Conservation (phyloP, 768 basidiomycete genomes). For the Clitopilus passeckerianus region DNA sequence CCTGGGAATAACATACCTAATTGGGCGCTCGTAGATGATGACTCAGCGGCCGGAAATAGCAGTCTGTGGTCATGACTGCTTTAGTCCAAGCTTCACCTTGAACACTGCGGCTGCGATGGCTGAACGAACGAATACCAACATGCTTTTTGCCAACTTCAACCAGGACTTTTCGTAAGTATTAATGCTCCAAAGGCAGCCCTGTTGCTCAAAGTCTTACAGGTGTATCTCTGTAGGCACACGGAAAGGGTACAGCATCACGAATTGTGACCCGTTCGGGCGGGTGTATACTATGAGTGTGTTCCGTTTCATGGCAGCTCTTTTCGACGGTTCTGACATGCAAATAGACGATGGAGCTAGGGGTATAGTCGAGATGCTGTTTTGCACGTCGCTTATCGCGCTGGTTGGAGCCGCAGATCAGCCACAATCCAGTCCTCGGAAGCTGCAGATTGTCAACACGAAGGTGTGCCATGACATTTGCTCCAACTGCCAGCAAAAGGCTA, state of each 20-base stretch:
- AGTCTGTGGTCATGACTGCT: neutral
- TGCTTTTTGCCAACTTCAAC: conserved; percentile 94
- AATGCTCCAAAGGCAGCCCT: neutral
- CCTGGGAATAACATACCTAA: neutral
- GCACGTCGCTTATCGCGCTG: conserved; percentile 94
- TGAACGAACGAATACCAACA: conserved; percentile 36
- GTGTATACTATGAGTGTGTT: conserved; percentile 91
- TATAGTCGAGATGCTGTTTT: conserved; percentile 99
- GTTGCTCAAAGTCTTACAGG: conserved; percentile 25
- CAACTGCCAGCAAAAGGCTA: neutral
- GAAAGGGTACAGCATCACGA: conserved; percentile 95
- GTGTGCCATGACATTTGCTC: conserved; percentile 31
- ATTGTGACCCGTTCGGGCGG: conserved; percentile 95
- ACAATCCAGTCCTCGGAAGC: conserved; percentile 82
- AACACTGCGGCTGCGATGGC: conserved; percentile 22
- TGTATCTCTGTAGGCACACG: conserved; percentile 94
- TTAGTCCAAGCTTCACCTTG: neutral
- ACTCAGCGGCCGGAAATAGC: neutral
- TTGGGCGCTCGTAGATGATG: neutral
- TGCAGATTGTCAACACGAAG: conserved; percentile 99
- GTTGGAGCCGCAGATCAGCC: conserved; percentile 96
- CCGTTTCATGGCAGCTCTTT: neutral
- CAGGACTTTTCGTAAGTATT: conserved; percentile 86
- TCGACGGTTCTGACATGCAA: neutral
- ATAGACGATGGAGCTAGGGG: conserved; percentile 90